These are phyloP conservation scores for Solanum ahanhuiri DNA, from an alignment of 257 asterid genomes.

Conservation along the genomic window DNA sequence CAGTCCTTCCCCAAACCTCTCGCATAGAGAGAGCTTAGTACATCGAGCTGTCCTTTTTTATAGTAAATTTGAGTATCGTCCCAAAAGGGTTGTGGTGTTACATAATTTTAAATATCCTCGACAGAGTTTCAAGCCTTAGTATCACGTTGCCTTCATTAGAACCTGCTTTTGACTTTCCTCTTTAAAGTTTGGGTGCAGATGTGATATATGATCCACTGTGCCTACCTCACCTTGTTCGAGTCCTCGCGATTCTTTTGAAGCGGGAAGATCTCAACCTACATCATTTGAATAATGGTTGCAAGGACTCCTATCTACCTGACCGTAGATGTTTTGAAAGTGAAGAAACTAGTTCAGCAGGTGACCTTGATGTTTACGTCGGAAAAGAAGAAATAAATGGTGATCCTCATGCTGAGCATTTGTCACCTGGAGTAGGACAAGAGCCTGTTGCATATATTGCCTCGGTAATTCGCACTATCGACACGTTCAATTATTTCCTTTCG, in stretches of 20 bases:
- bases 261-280: background rate
- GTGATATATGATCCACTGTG: constrained; percentile 66
- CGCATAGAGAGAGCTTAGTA: background rate
- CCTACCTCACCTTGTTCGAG: constrained; percentile 77
- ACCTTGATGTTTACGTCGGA: constrained; percentile 1
- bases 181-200: constrained; percentile 85
- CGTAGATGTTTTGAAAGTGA: background rate
- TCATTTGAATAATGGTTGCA: background rate
- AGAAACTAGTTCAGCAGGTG: background rate
- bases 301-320: background rate
- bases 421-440: constrained; percentile 1
- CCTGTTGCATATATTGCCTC: constrained; percentile 75
- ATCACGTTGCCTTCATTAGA: background rate
- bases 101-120: background rate
- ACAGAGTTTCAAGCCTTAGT: background rate
- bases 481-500: constrained; percentile 54
- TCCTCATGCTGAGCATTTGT: background rate
- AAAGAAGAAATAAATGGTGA: constrained; percentile 5
- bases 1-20: background rate
- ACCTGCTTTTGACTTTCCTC: background rate
- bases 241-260: constrained; percentile 47
- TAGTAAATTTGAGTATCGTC: background rate
- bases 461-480: constrained; percentile 64
- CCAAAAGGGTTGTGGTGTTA: background rate
- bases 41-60: background rate